Evolutionary conservation across 108 stramenopile genomes (phyloP).

Genomic region (Cyclostephanos tholiformis): DNA sequence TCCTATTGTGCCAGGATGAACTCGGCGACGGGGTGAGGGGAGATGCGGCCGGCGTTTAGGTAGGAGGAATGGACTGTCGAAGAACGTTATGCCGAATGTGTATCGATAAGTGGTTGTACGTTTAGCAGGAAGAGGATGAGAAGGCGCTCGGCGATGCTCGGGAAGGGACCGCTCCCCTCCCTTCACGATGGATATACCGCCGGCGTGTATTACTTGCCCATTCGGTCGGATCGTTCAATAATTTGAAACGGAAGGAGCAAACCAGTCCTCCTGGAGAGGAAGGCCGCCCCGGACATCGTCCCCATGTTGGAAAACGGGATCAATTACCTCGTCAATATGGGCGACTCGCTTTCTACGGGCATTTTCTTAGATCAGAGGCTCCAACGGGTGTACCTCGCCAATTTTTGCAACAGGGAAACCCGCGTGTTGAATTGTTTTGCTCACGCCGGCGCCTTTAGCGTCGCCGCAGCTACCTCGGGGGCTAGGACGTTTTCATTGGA

Average conservation of each 20-base stretch:
- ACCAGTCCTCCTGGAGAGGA: conserved; percentile 70
- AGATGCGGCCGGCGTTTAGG: conserved; percentile 69
- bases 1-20: conserved; percentile 59
- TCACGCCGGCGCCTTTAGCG: conserved; percentile 79
- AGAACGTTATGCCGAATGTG: conserved; percentile 62
- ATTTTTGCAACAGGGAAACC: conserved; percentile 64
- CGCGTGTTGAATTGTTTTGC: conserved; percentile 86
- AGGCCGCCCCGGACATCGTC: conserved; percentile 65
- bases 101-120: conserved; percentile 80
- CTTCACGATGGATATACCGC: conserved; percentile 82
- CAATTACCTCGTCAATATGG: conserved; percentile 67
- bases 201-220: conserved; percentile 74
- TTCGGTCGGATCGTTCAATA: conserved; percentile 60
- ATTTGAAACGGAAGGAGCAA: conserved; percentile 67
- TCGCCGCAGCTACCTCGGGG: conserved; percentile 73
- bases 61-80: conserved; percentile 48
- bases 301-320: conserved; percentile 75
- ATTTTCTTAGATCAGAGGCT: conserved; percentile 83
- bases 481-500: conserved; percentile 78
- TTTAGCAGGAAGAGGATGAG: conserved; percentile 65
- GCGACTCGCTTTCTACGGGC: conserved; percentile 80
- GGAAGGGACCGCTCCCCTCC: conserved; percentile 74
- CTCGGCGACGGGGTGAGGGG: conserved; percentile 76
- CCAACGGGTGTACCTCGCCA: conserved; percentile 73
- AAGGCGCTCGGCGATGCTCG: background rate